phyloP scores from a whole-genome alignment of 2,329 filamentous ascomycete genomes.

The Aspergillus floridensis region DNA sequence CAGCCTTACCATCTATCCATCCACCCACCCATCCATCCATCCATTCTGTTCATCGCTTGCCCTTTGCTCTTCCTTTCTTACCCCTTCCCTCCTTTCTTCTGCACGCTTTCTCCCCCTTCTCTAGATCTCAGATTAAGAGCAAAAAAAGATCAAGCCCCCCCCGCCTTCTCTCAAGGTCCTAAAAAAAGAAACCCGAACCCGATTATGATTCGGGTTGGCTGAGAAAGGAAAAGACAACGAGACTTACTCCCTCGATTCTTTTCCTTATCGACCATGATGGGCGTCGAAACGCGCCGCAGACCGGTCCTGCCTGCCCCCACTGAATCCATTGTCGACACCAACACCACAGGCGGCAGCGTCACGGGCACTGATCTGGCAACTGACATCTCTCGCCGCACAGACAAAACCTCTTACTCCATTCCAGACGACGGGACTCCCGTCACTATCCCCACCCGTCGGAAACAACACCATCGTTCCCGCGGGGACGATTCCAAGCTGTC shows the following conservation, averaged over 20 bases:
- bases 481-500: constrained; percentile 54
- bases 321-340: constrained; percentile 49
- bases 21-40: not conserved
- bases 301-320: constrained; percentile 51
- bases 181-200: constrained; percentile 10
- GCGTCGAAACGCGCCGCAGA: constrained; percentile 46
- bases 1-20: constrained; percentile 1
- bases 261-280: constrained; percentile 40
- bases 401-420: constrained; percentile 51
- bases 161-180: not conserved
- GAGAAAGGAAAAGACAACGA: constrained; percentile 19
- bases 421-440: constrained; percentile 68
- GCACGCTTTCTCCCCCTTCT: constrained; percentile 5
- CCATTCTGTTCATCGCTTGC: not conserved
- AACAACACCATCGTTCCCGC: constrained; percentile 50
- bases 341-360: constrained; percentile 34
- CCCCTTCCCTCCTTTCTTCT: not conserved
- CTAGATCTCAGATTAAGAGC: too few species aligned
- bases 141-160: not conserved
- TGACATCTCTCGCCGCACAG: constrained; percentile 50
- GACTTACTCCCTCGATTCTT: constrained; percentile 2
- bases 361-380: constrained; percentile 50
- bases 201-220: constrained; percentile 39
- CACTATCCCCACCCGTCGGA: constrained; percentile 71
- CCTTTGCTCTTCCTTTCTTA: not conserved